phyloP scores from a whole-genome alignment of 768 basidiomycete species.

The Cystobasidium onofrii region DNA sequence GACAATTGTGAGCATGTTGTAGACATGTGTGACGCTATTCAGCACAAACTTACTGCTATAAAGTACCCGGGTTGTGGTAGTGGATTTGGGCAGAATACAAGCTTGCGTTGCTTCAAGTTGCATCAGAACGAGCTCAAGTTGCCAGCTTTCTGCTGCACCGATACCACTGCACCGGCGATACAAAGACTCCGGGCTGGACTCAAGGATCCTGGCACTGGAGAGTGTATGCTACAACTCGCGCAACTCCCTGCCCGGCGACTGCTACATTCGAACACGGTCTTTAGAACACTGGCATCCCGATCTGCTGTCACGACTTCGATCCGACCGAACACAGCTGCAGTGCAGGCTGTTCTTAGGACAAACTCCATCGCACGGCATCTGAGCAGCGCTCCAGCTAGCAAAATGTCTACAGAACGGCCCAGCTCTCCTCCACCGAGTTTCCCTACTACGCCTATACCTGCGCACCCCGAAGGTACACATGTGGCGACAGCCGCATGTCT shows the following conservation, averaged over 20 bases:
- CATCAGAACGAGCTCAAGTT: too few species aligned
- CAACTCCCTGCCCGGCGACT: background rate
- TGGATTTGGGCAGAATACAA: too few species aligned
- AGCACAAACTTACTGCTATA: too few species aligned
- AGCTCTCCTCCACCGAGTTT: background rate
- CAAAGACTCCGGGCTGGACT: too few species aligned
- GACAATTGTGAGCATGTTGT: too few species aligned
- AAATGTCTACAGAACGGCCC: background rate
- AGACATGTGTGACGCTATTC: too few species aligned
- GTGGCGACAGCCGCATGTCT: slow-evolving; percentile 44
- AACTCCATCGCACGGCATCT: background rate
- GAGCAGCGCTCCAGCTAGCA: background rate
- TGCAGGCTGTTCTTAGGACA: background rate
- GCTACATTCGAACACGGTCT: background rate
- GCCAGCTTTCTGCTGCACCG: too few species aligned
- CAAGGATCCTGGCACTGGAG: too few species aligned
- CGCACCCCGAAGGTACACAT: background rate
- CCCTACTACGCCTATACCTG: background rate
- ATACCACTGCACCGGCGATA: too few species aligned
- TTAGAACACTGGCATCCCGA: background rate
- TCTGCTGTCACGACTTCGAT: background rate
- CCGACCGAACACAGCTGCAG: background rate
- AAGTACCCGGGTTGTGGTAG: too few species aligned
- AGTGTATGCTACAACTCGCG: background rate
- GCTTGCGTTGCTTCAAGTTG: too few species aligned